phyloP scores from a whole-genome alignment of 2,329 filamentous ascomycete species.

The Colletotrichum tanaceti region DNA sequence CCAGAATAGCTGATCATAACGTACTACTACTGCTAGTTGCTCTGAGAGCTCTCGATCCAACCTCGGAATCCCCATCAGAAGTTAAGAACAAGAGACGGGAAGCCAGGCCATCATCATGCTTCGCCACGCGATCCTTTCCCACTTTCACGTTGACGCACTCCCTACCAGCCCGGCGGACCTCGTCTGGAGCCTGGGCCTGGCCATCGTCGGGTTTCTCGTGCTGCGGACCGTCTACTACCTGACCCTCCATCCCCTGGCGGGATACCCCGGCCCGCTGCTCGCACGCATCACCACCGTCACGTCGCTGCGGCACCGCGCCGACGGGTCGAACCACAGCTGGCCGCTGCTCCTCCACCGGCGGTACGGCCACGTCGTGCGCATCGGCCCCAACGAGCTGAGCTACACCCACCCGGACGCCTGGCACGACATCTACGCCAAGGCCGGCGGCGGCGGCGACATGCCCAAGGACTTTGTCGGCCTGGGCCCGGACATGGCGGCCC shows the following conservation, averaged over 20 bases:
- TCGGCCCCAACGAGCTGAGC: conserved; percentile 40
- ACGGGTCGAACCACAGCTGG: conserved; percentile 38
- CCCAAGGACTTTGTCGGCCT: conserved; percentile 45
- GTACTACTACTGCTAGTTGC: neutral
- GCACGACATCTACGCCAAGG: conserved; percentile 41
- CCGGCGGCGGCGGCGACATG: conserved; percentile 39
- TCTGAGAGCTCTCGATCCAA: too few relatives aligned
- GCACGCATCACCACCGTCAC: conserved; percentile 27
- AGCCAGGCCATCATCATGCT: too few relatives aligned
- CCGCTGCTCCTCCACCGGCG: conserved; percentile 41
- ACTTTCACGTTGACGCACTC: neutral
- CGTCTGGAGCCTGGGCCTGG: conserved; percentile 11
- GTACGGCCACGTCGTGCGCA: conserved; percentile 43
- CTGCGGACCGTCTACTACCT: conserved; percentile 38
- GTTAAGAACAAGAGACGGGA: too few relatives aligned
- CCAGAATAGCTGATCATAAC: too few relatives aligned
- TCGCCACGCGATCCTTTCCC: conserved; percentile 7
- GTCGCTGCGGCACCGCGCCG: conserved; percentile 34
- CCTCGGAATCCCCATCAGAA: too few relatives aligned
- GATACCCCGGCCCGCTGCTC: conserved; percentile 35
- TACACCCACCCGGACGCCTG: conserved; percentile 40
- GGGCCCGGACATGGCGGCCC: conserved; percentile 49
- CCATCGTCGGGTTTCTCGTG: conserved; percentile 14
- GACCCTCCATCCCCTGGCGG: conserved; percentile 31
- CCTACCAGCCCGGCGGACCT: conserved; percentile 3